Base-by-base conservation (phyloP, 2,329 filamentous ascomycete species). In the Trichoderma oligosporum region DNA sequence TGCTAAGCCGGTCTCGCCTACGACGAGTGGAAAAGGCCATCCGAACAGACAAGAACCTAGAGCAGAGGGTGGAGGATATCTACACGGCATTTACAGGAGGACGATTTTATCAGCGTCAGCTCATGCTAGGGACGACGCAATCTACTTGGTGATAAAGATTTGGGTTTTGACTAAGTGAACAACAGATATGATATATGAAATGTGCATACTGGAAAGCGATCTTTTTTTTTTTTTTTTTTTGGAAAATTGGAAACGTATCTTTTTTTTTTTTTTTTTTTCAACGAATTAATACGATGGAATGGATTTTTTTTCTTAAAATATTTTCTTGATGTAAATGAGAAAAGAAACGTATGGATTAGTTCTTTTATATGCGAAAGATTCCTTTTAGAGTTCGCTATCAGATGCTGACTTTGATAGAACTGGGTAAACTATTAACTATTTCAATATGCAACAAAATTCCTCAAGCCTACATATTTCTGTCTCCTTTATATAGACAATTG, bases 41-140 rank as follows among this genome's bases (percentile, higher is more conserved):
- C 27, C 41, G 42, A 14, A 33, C 44, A 20, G 56, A 58, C 33
- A 39, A 48, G 49, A 38, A 24, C 42, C 27, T 45, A 29, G 56
- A 53, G 48, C 54, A 51, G 54, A 35, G 54, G n/a, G 54, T 49
- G 44, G 38, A 42, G 7, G 53, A 56, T 8, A 56, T 56, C 7
- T 47, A 56, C 14, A 48, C 42, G 42, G 53, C 42, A 16, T 56
- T 56, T 56, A 56, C 44, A 4, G 44, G 53, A 2, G 53, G 53
- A 8, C 25, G 53, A 8, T 56, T 56, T 42, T 56, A 56, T 8
- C 53, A 56, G 35, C 53, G 44, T n/a, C 53, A 56, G 39, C 35
- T 56, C 9, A 56, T 56, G 53, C 44, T 56, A 12, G 44, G 53
- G 2, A 39, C 51, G 39, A 55, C 51, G 31, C 51, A 55, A 22